phyloP scores from a whole-genome alignment of 768 basidiomycete species.

The Dentipellis fragilis region DNA sequence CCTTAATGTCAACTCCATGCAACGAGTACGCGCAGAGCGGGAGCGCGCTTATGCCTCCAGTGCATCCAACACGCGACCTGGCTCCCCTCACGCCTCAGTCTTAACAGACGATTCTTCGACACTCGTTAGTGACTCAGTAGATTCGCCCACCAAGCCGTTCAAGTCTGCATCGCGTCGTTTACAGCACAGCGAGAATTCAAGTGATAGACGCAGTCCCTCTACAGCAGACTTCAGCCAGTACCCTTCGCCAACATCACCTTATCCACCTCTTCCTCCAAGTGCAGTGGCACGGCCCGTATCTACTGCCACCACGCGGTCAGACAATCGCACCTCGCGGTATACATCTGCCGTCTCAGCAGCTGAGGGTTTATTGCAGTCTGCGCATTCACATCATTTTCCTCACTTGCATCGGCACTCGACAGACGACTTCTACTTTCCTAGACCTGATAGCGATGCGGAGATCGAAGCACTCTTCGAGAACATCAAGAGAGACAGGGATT shows the following conservation, averaged over 20 bases:
- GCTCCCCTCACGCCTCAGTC: constrained; percentile 40
- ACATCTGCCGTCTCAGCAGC: constrained; percentile 33
- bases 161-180: constrained; percentile 28
- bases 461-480: constrained; percentile 76
- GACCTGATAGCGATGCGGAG: constrained; percentile 67
- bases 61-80: constrained; percentile 28
- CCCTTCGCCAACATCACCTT: constrained; percentile 21
- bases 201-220: constrained; percentile 36
- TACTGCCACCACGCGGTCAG: constrained; percentile 36
- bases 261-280: constrained; percentile 14
- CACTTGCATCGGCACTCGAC: constrained; percentile 28
- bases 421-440: constrained; percentile 63
- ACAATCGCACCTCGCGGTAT: constrained; percentile 55
- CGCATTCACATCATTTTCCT: constrained; percentile 36
- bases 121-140: constrained; percentile 40
- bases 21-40: constrained; percentile 41
- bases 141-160: constrained; percentile 25
- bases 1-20: constrained; percentile 49
- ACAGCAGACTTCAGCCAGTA: constrained; percentile 44
- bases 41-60: constrained; percentile 37
- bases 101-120: constrained; percentile 52
- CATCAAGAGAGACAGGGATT: constrained; percentile 59
- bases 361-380: constrained; percentile 41
- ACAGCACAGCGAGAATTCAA: constrained; percentile 40
- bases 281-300: constrained; percentile 19